Evolutionary conservation across 331 rosid genomes (phyloP).

Genomic region (Pyracantha coccinea): DNA sequence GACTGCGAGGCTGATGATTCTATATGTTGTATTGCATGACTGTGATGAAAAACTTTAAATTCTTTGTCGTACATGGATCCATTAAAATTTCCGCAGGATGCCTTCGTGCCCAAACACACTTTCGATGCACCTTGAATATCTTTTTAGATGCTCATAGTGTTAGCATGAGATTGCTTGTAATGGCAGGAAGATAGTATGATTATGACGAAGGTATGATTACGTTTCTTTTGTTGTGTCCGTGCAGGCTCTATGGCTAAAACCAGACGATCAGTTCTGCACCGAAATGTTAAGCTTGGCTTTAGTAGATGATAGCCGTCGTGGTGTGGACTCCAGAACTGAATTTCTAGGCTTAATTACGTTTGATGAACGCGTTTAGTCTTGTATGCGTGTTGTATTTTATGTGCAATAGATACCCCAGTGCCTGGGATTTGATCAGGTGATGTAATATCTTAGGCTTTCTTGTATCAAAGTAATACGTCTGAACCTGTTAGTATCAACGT

Average conservation of each 20-base stretch:
- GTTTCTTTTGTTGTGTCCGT: conserved; percentile 13
- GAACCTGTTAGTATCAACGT: neutral
- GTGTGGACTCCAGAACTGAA: conserved; percentile 33
- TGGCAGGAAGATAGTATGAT: neutral
- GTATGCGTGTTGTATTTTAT: neutral
- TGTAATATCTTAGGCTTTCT: neutral
- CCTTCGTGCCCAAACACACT: neutral
- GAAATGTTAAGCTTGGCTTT: conserved; percentile 84
- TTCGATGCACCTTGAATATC: neutral
- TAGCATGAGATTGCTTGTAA: neutral
- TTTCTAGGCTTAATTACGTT: conserved; percentile 22
- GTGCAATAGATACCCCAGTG: neutral
- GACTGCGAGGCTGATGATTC: neutral
- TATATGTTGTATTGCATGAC: neutral
- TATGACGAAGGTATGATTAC: conserved; percentile 8
- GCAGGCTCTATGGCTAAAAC: conserved; percentile 82
- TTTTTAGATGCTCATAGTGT: neutral
- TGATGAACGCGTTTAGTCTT: neutral
- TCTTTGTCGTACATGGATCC: neutral
- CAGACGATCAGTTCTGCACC: conserved; percentile 89
- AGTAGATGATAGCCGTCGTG: conserved; percentile 57
- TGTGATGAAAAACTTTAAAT: neutral
- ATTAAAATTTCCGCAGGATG: neutral
- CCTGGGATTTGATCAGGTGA: neutral
- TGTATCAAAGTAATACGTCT: neutral